Base-by-base conservation (phyloP, 352 stramenopile genomes). In the Aphanomyces euteiches region DNA sequence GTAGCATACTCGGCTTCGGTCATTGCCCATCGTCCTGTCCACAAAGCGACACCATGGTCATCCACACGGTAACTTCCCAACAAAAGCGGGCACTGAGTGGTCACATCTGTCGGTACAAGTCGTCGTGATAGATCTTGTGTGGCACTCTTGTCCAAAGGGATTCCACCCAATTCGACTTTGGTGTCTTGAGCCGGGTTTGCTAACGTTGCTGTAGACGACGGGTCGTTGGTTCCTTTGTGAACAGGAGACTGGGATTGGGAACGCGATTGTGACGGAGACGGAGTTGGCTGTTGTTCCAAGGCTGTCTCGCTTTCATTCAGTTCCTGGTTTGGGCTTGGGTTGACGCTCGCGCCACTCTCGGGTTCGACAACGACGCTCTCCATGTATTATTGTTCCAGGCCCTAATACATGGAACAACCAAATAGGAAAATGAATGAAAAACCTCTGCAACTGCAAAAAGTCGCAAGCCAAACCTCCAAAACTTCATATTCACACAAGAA, bases 11-110 rank as follows among this genome's bases (percentile, higher is more conserved):
- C 87, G 4, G 83, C 81, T 65, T 95, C 87, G 13, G 73, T 92
- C 87, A 95, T 95, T 5, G 85, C 87, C 87, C 87, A 95, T 54
- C 77, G 81, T 15, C 85, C 87, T 2, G 82, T 83, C 85, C 87
- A 95, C 7, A 92, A 69, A 4, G 87, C 87, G 12, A 56, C 47
- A 21, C 64, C 64, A 39, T 70, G 59, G n/a, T 70, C 64, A 41
- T 70, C 64, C 21, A 70, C 64, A 12, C 43, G 28, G 54, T 70
- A 70, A 12, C 36, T 70, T 41, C 64, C 64, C n/a, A 70, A 12
- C 15, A 70, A 50, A 5, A 70, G 43, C 15, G 64, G 64, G 39
- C 64, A 70, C 7, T 61, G 38, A 13, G 47, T 63, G 12, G 34
- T 61, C 19, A 70, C 64, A 19, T 70, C 64, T 7, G 45, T 41